Base-by-base conservation (phyloP, 108 stramenopile species). In the Licmophora abbreviata region DNA sequence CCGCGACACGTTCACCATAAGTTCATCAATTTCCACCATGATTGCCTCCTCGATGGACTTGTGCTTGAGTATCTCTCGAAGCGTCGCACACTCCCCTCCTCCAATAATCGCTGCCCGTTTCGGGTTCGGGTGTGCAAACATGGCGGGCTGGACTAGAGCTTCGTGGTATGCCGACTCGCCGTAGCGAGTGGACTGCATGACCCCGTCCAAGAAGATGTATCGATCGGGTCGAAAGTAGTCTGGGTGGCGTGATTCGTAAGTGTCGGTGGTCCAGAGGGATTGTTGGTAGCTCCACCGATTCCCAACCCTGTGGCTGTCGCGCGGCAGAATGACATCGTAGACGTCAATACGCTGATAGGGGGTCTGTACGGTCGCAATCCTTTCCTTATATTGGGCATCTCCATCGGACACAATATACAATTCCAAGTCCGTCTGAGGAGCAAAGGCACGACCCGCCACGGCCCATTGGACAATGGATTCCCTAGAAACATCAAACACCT, bases 1-100 rank as follows among this genome's bases (percentile, higher is more conserved):
- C 24, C 82, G 71, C 18, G 81, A 68, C 23, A 78, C 45, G 54
- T 83, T 68, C 12, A 93, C 78, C 6, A 77, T 43, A 36, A 55
- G 66, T 1, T 81, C 74, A 57, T 88, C 95, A 40, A 93, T 70
- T 55, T 94, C 95, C 34, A 94, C 76, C 92, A 96, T 95, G 44
- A 83, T 69, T 12, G 68, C 84, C 38, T 79, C 58, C 48, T 95
- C 87, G 6, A 85, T 66, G 0, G 79, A 73, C 2, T 68, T 78
- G 63, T 94, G 91, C 59, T 85, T 84, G 22, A 93, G 51, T 36
- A 94, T 73, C 53, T 87, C 85, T 15, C 85, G 69, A 27, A 87
- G 56, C 5, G 85, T 82, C 4, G 84, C 81, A 29, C 85, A 72
- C 44, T 83, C 79, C 11, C 85, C 85, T 10, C 81, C 81, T 18